Percentiles rank a stretch among this genome's conserved stretches.
phyloP scores from a whole-genome alignment of 2,329 filamentous ascomycete species.

The Colletotrichum tanaceti region DNA sequence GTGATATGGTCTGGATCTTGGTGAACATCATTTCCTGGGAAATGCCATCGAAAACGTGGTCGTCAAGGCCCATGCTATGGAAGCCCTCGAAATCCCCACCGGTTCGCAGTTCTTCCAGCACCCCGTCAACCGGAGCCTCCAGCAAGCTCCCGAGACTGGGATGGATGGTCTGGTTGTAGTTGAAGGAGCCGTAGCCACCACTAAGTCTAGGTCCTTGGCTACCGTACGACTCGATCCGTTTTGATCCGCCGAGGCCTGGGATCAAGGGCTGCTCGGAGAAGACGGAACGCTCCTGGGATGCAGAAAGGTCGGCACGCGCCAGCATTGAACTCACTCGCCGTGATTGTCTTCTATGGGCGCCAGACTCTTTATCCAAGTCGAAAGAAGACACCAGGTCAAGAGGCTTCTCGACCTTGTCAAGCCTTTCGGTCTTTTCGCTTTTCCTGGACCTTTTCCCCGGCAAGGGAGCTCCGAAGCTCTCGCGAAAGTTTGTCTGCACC shows the following conservation, averaged over 20 bases:
- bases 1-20: conserved; percentile 75
- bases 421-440: conserved; percentile 59
- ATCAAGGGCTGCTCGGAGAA: conserved; percentile 75
- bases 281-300: conserved; percentile 82
- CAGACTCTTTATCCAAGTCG: conserved; percentile 73
- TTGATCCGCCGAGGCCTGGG: conserved; percentile 57
- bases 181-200: conserved; percentile 56
- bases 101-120: conserved; percentile 75
- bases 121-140: conserved; percentile 75
- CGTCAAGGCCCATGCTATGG: conserved; percentile 77
- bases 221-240: conserved; percentile 80
- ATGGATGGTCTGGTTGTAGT: conserved; percentile 59
- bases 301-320: conserved; percentile 86
- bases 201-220: conserved; percentile 73
- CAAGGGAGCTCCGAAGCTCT: conserved; percentile 76
- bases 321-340: conserved; percentile 92
- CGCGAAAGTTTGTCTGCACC: conserved; percentile 74
- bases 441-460: conserved; percentile 65
- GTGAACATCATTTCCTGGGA: conserved; percentile 78
- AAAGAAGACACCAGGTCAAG: conserved; percentile 76
- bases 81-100: conserved; percentile 75
- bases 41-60: conserved; percentile 77
- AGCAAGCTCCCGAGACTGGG: conserved; percentile 70
- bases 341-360: conserved; percentile 68
- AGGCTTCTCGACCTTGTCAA: conserved; percentile 55